phyloP scores from a whole-genome alignment of 805 yeast genomes.

The Wickerhamomyces mucosus region DNA sequence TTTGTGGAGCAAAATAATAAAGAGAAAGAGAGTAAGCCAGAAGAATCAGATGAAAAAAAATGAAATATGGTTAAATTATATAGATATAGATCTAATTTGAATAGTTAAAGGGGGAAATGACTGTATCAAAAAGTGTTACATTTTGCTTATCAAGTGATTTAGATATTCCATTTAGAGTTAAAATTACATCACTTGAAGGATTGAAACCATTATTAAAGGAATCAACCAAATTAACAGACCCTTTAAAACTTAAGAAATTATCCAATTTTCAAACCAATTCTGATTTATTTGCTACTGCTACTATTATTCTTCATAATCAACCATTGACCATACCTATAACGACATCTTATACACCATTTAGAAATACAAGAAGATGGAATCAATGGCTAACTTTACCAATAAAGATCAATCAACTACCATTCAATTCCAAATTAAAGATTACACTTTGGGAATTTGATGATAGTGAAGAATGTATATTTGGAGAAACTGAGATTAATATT shows the following conservation, averaged over 20 bases:
- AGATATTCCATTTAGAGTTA: slow-evolving; percentile 37
- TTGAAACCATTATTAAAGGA: slow-evolving; percentile 28
- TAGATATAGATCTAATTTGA: too few species aligned
- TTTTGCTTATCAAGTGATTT: slow-evolving; percentile 52
- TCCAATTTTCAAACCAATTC: slow-evolving; percentile 28
- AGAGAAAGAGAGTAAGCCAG: too few species aligned
- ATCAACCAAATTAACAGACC: slow-evolving; percentile 38
- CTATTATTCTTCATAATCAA: slow-evolving; percentile 33
- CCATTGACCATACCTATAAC: slow-evolving; percentile 40
- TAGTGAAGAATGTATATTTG: slow-evolving; percentile 43
- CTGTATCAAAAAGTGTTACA: slow-evolving; percentile 32
- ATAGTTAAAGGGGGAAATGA: slow-evolving; percentile 1
- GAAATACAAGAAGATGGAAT: slow-evolving; percentile 47
- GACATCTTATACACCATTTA: slow-evolving; percentile 40
- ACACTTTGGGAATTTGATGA: slow-evolving; percentile 61
- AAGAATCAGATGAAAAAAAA: too few species aligned
- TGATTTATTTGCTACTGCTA: slow-evolving; percentile 35
- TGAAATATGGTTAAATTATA: too few species aligned
- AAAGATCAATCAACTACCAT: slow-evolving; percentile 58
- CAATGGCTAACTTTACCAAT: slow-evolving; percentile 70
- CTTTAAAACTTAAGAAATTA: slow-evolving; percentile 31
- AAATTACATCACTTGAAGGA: slow-evolving; percentile 39
- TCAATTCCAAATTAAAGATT: slow-evolving; percentile 49
- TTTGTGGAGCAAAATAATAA: too few species aligned
- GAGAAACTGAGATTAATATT: slow-evolving; percentile 46